Base-by-base conservation (phyloP, 106 monocot species). In the Narthecium ossifragum region DNA sequence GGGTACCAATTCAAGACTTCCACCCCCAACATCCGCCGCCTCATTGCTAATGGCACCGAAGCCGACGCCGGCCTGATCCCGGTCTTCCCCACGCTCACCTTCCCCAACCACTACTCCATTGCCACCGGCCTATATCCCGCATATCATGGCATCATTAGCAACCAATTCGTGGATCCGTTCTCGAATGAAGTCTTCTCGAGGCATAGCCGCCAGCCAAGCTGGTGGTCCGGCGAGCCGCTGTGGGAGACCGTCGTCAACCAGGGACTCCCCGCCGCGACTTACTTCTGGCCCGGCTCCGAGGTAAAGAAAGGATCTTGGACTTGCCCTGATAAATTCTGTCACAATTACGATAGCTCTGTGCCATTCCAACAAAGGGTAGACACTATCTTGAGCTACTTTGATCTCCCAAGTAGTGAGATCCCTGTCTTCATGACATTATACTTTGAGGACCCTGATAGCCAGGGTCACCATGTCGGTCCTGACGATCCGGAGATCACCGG, bases 101-200 rank as follows among this genome's bases (percentile, higher is more conserved):
- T 83, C 66, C 87, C 87, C 46, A 88, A 88, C 68, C 87, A 88
- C 65, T 88, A 83, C 63, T 62, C 87, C 63, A 88, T 88, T 51
- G 87, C 29, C 55, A 88, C 82, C 5, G 82, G 82, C 50, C 78
- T 87, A 30, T 79, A 83, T 63, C 87, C 87, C 0, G 8, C 81
- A n/a, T 56, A 59, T 56, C 81, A 82, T 59, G 86, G 86, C 59
- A 72, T 86, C 49, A 61, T 86, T 28, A 61, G 68, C 74, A 81
- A 81, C 52, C 31, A 65, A 21, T 86, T 86, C 57, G 26, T 65
- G 24, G 86, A 86, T 30, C 86, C 81, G 9, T 36, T n/a, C 22
- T 48, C 70, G 12, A 75, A 78, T 8, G 71, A 74, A 3, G 6
- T 2, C 12, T 86, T 86, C 78, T 56, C 53, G 14, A 68, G 30